Base-by-base conservation (phyloP, 1,284 basidiomycete species). In the Ustilago loliicola region DNA sequence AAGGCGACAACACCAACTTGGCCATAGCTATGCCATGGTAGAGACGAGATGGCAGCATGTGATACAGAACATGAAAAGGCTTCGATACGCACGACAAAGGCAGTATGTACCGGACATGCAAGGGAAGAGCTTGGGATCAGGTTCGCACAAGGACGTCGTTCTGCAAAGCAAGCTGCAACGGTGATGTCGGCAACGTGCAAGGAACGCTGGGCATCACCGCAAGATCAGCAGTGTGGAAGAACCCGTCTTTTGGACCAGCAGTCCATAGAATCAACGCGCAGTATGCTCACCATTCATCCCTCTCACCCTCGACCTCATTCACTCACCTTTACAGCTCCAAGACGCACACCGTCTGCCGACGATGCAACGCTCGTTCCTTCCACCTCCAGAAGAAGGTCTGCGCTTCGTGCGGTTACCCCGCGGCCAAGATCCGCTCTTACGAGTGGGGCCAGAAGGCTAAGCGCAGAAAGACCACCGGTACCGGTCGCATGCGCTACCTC, bases 361-460 rank as follows among this genome's bases (percentile, higher is more conserved):
- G 95, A 87, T 98, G 95, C 89, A 94, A 94, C 83, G 90, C 91
- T 88, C 92, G 95, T 78, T 90, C 94, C 48, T 95, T 97, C 91
- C 96, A 98, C 91, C 92, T 91, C 89, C 96, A 98, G 89, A 93
- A 98, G 91, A 95, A 97, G 91, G 94, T 92, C 80, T 99, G 96
- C 88, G 93, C 93, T 60, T 93, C 94, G 87, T 98, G 97, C 88
- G 97, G 96, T 69, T 98, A 95, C 90, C 96, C 96, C 65, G 89
- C 94, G 69, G 96, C 96, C 77, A 98, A 95, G 90, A 89, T 96
- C 86, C 92, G 96, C 87, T 96, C 94, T 85, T 98, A 92, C 89
- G 93, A 98, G 89, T 99, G 96, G 96, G 94, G 95, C 83, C 91
- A 92, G 88, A 99, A 99, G 91, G 96, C 96, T 72, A 98, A 98